Base-by-base conservation (phyloP, 352 stramenopile genomes). In the Phytophthora ramorum region DNA sequence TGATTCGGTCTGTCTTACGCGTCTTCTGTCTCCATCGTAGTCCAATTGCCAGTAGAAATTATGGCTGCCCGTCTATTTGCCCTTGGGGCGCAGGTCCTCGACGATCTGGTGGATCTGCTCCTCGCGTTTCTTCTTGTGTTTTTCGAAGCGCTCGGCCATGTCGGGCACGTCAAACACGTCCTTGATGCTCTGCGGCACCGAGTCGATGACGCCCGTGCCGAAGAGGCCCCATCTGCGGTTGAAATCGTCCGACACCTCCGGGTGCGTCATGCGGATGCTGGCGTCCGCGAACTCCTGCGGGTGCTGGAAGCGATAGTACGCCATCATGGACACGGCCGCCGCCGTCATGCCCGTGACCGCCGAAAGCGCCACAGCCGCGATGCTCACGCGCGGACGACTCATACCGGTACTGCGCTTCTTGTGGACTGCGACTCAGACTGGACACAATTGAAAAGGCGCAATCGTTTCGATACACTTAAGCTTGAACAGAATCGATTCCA, bases 221-320 rank as follows among this genome's bases (percentile, higher is more conserved):
- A 89, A 96, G 40, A 95, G 73, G 3, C 89, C 89, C 89, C 89
- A 96, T 52, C 91, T 92, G 57, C 73, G 74, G 45, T 84, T 86
- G 40, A 81, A 75, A 49, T 91, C 83, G 76, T 93, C 79, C 50
- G 79, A 76, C 16, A 89, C 40, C 63, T 96, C 89, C 1, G 87
- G 85, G n/a, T 83, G 80, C 47, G 82, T 88, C 76, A 91, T 90
- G 59, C 87, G 83, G 54, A 95, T 76, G 22, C 75, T 83, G 50
- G 85, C 90, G 57, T 96, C 85, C 4, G 80, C 89, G 61, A 96
- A 96, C 67, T 95, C 72, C 66, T 94, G 64, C 22, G 89, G 87
- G 63, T 93, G 78, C 75, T 94, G 70, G 64, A 95, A 94, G 65
- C 89, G 86, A 37, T 90, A 76, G 76, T 95, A 94, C 28, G 81